phyloP scores from a whole-genome alignment of 139 green algal species.

The Micromonas pusilla region DNA sequence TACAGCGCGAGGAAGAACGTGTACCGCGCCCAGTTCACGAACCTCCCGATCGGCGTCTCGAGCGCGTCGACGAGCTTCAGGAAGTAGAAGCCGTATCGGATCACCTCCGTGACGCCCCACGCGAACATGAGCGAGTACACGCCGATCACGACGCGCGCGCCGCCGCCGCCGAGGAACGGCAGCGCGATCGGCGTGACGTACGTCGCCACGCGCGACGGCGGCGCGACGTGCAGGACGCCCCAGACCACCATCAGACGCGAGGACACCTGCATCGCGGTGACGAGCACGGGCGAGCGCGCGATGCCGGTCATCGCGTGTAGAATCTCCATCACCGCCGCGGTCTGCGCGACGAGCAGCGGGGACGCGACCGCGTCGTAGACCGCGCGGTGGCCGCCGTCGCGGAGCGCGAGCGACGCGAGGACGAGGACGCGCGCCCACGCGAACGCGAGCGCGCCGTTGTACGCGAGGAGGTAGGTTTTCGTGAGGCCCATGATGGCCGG shows the following conservation, averaged over 20 bases:
- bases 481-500: background rate
- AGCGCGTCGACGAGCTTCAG: constrained; percentile 54
- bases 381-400: background rate
- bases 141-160: constrained; percentile 45
- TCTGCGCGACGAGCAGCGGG: constrained; percentile 44
- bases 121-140: constrained; percentile 67
- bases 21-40: constrained; percentile 81
- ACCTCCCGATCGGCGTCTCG: background rate
- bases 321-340: constrained; percentile 75
- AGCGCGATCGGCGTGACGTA: too few species aligned
- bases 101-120: constrained; percentile 81
- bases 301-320: constrained; percentile 71
- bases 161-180: background rate
- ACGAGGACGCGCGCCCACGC: constrained; percentile 44
- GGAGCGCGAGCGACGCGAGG: background rate
- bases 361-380: background rate
- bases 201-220: constrained; percentile 22
- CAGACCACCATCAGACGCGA: constrained; percentile 21
- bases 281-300: constrained; percentile 67
- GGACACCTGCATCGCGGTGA: constrained; percentile 57
- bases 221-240: constrained; percentile 1
- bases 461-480: constrained; percentile 59
- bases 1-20: constrained; percentile 86
- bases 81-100: constrained; percentile 86
- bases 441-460: constrained; percentile 52